Evolutionary conservation across 305 asterid species (phyloP), one percentile per base, ranked within the genome.

Genomic region (Fraxinus sp.): DNA sequence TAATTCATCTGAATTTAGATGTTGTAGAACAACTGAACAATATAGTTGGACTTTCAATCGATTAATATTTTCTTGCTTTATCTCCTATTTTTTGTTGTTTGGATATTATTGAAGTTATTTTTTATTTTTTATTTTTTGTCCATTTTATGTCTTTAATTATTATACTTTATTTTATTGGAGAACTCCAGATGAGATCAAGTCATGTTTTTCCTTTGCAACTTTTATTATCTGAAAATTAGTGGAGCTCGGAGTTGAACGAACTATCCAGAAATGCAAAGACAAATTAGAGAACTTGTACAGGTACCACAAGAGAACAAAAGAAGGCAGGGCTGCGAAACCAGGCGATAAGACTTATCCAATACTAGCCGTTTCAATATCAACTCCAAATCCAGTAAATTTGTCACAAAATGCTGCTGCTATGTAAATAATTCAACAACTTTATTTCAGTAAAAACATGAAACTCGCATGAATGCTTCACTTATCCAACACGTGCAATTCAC

Each of bases 241-340:
- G 36, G 98, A 96, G 84, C 92, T 92, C 83, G 98, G 98, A 35
- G 94, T 80, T 82, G 92, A 91, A 73, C 84, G 98, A 76, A 94
- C 88, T 81, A 81, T 93, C 0, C 93, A 96, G 94, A 94, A 96
- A 87, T 96, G 99, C 86, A 94, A 92, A 74, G 99, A 95, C 88
- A 95, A 94, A 84, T 95, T 93, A 62, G 99, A 95, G 89, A 94
- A 95, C 82, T 97, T 96, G 37, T 93, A 86, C 89, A 96, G 94
- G 81, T 94, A 96, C 85, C 98, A 96, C 89, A 94, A 91, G 87
- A 80, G 98, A 76, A 96, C 98, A 22, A 93, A 90, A 87, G 97
- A 91, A 28, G 94, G 97, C 59, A 92, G 98, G 0, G 89, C 95
- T 2, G 85, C 98, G 0, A 96, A 96, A 77, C 83, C 98, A 0